These are phyloP conservation scores for Vigna hirtella DNA, from an alignment of 306 rosid species.

Conservation along the genomic window DNA sequence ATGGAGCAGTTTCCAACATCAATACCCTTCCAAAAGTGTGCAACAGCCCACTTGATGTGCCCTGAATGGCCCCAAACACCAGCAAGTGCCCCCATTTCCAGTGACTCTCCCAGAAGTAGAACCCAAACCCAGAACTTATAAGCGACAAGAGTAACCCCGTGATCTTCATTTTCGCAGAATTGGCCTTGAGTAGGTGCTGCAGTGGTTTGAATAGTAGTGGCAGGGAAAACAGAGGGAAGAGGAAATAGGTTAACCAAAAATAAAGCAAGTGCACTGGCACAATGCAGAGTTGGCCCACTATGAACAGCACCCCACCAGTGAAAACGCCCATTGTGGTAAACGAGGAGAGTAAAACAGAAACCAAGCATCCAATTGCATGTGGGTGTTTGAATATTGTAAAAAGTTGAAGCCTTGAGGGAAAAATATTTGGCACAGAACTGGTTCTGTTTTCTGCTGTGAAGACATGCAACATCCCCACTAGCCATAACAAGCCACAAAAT, in stretches of 20 bases:
- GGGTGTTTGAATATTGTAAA: conserved; percentile 62
- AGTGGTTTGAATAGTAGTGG: conserved; percentile 65
- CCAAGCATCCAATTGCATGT: conserved; percentile 62
- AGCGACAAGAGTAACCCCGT: conserved; percentile 64
- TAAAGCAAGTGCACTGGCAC: conserved; percentile 59
- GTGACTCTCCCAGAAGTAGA: conserved; percentile 42
- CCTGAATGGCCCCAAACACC: conserved; percentile 63
- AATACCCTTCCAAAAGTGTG: conserved; percentile 72
- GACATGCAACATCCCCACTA: conserved; percentile 65
- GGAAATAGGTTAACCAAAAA: conserved; percentile 76
- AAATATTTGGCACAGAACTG: not conserved
- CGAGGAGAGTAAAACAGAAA: conserved; percentile 62
- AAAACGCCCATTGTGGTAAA: conserved; percentile 71
- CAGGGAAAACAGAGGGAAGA: conserved; percentile 64
- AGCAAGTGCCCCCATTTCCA: conserved; percentile 59
- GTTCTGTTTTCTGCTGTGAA: conserved; percentile 50
- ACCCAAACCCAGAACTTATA: conserved; percentile 62
- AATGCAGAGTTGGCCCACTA: conserved; percentile 72
- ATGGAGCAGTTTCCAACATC: conserved; percentile 64
- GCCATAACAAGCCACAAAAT: conserved; percentile 78
- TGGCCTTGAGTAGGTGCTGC: conserved; percentile 53
- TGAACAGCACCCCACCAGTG: conserved; percentile 62
- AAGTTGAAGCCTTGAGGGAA: conserved; percentile 40
- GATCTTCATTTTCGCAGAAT: conserved; percentile 70
- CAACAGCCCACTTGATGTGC: conserved; percentile 64